Evolutionary conservation across 345 rosid genomes (phyloP).

Genomic region (Odontarrhena argentea): DNA sequence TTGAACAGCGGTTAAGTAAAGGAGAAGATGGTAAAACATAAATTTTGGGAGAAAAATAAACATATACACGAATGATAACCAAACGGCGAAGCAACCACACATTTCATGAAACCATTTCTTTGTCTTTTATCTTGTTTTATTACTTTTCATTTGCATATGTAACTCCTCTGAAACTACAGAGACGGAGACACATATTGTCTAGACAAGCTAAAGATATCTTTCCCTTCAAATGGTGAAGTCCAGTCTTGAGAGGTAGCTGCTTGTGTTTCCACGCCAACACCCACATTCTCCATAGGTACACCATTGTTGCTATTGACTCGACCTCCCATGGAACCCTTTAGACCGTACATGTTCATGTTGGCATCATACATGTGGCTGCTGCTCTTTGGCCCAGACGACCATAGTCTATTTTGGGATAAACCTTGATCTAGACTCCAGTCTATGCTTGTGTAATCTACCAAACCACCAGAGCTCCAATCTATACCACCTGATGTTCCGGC

Average conservation of each 20-base stretch:
- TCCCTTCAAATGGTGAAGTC: slow-evolving; percentile 91
- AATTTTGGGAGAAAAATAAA: not conserved
- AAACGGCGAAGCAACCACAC: slow-evolving; percentile 45
- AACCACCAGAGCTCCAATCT: slow-evolving; percentile 72
- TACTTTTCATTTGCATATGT: slow-evolving; percentile 31
- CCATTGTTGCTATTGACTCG: slow-evolving; percentile 43
- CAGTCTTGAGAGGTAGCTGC: slow-evolving; percentile 62
- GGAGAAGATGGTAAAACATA: slow-evolving; percentile 11
- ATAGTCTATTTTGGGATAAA: slow-evolving; percentile 45
- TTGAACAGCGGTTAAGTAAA: slow-evolving; percentile 1
- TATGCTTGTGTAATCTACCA: slow-evolving; percentile 62
- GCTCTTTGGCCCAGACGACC: slow-evolving; percentile 48
- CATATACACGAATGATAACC: slow-evolving; percentile 19
- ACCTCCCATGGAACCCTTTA: slow-evolving; percentile 49
- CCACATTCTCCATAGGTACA: slow-evolving; percentile 45
- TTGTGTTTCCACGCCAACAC: slow-evolving; percentile 47
- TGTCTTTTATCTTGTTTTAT: slow-evolving; percentile 38
- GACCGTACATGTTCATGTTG: slow-evolving; percentile 41
- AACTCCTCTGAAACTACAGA: slow-evolving; percentile 55
- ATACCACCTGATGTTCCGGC: slow-evolving; percentile 58
- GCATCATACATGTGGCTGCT: slow-evolving; percentile 44
- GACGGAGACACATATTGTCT: slow-evolving; percentile 84
- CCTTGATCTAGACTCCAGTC: slow-evolving; percentile 86
- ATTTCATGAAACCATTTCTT: slow-evolving; percentile 52
- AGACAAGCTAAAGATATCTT: slow-evolving; percentile 85